Percentiles rank a stretch among this genome's conserved stretches.
These are phyloP conservation scores for Auricularia cornea DNA, from an alignment of 768 basidiomycete species.

Conservation along the genomic window DNA sequence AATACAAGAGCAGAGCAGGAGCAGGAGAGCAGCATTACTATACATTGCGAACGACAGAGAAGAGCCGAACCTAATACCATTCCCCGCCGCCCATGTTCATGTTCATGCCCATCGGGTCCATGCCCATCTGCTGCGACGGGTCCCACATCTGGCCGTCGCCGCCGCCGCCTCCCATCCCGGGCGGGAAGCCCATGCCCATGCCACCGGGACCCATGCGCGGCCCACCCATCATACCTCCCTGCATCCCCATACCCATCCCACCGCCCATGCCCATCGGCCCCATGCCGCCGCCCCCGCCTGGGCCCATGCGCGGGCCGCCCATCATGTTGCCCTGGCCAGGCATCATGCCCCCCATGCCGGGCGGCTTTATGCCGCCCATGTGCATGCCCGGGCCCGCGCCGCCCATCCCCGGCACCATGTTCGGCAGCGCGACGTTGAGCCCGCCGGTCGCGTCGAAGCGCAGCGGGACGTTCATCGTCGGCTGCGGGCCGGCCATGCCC, in stretches of 20 bases:
- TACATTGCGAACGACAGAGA: not conserved
- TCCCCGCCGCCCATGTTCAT: conserved; percentile 8
- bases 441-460: not conserved
- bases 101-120: conserved; percentile 11
- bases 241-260: conserved; percentile 10
- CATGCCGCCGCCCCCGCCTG: too few relatives aligned
- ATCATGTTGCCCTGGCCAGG: too few relatives aligned
- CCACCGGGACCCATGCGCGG: conserved; percentile 8
- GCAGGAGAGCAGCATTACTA: too few relatives aligned
- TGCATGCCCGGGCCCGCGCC: conserved; percentile 13
- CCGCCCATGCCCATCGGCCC: not conserved
- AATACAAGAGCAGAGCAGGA: too few relatives aligned
- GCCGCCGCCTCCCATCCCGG: not conserved
- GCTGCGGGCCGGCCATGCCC: not conserved
- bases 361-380: conserved; percentile 1
- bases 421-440: not conserved
- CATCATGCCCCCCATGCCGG: too few relatives aligned
- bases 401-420: conserved; percentile 4
- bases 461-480: not conserved
- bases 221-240: conserved; percentile 14
- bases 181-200: conserved; percentile 12
- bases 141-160: conserved; percentile 1
- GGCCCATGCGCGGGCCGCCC: too few relatives aligned
- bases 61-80: not conserved
- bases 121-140: not conserved